Evolutionary conservation across 441 rosid genomes (phyloP), one percentile per base, ranked within the genome.

Genomic region (Lepidium campestre): DNA sequence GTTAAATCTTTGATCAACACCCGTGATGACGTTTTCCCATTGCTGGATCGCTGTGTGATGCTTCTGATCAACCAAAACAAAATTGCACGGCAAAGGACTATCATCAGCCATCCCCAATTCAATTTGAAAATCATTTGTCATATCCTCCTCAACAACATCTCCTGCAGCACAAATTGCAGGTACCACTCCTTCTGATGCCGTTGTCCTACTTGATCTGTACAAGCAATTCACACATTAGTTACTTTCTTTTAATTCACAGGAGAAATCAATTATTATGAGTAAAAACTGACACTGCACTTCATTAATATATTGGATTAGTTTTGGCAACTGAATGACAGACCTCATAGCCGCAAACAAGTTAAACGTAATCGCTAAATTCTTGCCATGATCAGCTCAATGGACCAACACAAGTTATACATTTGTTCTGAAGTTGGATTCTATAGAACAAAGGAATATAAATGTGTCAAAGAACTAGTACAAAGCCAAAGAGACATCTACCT

Each of bases 11-110:
- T 91, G 97, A 73, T 87, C 96, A 29, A 88, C 87, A n/a, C 97
- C 93, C 1, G 93, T 91, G 25, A 91, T 91, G 17, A 81, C 78
- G 75, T 86, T 91, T 62, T 84, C 93, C 96, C 97, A 91, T 63
- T 84, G 87, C 39, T 68, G 78, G 6, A 85, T 83, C 2, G 93
- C 88, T 7, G 67, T 77, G 19, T 65, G 77, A 40, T 79, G 84
- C 45, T 76, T 75, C 12, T 84, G 90, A 54, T 81, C 86, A 4
- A 29, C 64, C 70, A 42, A 69, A 35, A 57, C 36, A 18, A 67
- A 74, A 46, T 70, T 44, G 54, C 82, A 77, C 2, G 79, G 68
- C 19, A 83, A 27, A 10, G 81, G 84, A 66, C 62, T 70, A 64
- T 65, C 86, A 6, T 73, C 70, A 7, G 73, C 64, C 65, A 72